Percentiles rank a stretch among this genome's conserved stretches.
Evolutionary conservation across 345 rosid species (phyloP).

Genomic region (Salix caprea): DNA sequence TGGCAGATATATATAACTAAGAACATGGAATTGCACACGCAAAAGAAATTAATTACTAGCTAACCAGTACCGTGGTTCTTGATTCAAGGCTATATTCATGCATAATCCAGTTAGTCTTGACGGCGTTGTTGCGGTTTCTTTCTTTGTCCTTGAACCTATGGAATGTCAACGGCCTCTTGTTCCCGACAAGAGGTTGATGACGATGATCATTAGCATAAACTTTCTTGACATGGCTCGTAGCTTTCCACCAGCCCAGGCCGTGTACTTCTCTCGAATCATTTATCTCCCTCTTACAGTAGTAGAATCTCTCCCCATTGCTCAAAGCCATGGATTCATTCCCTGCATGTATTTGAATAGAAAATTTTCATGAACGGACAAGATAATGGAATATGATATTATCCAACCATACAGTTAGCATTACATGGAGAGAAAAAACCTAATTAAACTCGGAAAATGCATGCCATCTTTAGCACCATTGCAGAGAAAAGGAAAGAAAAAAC

Average conservation of each 20-base stretch:
- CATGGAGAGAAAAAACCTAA: too few relatives aligned
- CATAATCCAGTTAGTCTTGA: slow-evolving; percentile 36
- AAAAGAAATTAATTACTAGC: not conserved
- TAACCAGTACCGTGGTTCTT: slow-evolving; percentile 7
- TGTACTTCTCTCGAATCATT: slow-evolving; percentile 35
- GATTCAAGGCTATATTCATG: slow-evolving; percentile 22
- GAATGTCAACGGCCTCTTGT: slow-evolving; percentile 28
- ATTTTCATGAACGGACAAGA: too few relatives aligned
- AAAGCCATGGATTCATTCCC: slow-evolving; percentile 5
- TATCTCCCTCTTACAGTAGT: slow-evolving; percentile 13
- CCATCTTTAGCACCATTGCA: not conserved
- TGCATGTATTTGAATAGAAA: not conserved
- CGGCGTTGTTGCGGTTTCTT: slow-evolving; percentile 23
- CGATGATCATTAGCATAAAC: not conserved
- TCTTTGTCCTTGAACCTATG: slow-evolving; percentile 23
- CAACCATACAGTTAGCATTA: too few relatives aligned
- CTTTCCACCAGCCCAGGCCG: slow-evolving; percentile 49
- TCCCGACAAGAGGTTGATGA: slow-evolving; percentile 17
- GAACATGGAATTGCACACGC: not conserved
- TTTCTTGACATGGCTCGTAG: slow-evolving; percentile 42
- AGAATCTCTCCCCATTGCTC: slow-evolving; percentile 17
- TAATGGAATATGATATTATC: too few relatives aligned
- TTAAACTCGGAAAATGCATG: too few relatives aligned
- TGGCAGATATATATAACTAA: not conserved
- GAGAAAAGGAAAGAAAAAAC: not conserved